phyloP scores from a whole-genome alignment of 345 rosid genomes.

The Psidium friedrichsthalianum region DNA sequence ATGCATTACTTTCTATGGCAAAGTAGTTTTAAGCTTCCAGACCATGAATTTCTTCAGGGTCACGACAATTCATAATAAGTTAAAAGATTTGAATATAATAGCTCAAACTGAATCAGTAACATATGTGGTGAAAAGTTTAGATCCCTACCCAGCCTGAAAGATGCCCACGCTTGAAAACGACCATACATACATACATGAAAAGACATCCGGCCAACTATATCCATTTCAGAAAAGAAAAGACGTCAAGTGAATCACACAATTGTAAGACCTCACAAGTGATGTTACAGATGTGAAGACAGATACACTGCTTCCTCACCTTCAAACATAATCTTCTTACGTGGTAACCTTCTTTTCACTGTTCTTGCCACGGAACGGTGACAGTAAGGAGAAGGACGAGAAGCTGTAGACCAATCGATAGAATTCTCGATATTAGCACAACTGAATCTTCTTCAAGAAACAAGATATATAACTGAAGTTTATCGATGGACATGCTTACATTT shows the following conservation, averaged over 20 bases:
- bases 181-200: background rate
- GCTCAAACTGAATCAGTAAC: background rate
- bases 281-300: background rate
- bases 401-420: slow-evolving; percentile 17
- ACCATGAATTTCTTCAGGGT: background rate
- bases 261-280: background rate
- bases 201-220: background rate
- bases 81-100: background rate
- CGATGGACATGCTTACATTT: slow-evolving; percentile 35
- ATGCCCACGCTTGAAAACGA: background rate
- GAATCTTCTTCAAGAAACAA: background rate
- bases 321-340: slow-evolving; percentile 8
- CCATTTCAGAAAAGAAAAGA: background rate
- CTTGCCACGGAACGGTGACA: slow-evolving; percentile 84
- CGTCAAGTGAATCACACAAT: background rate
- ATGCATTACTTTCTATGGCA: background rate
- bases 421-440: background rate
- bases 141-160: background rate
- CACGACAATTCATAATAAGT: background rate
- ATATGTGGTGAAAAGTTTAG: background rate
- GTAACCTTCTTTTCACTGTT: slow-evolving; percentile 42
- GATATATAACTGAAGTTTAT: background rate
- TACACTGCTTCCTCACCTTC: slow-evolving; percentile 1
- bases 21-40: background rate
- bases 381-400: slow-evolving; percentile 67